Base-by-base conservation (phyloP, 2,329 filamentous ascomycete genomes). In the Lasiodiplodia sp. region DNA sequence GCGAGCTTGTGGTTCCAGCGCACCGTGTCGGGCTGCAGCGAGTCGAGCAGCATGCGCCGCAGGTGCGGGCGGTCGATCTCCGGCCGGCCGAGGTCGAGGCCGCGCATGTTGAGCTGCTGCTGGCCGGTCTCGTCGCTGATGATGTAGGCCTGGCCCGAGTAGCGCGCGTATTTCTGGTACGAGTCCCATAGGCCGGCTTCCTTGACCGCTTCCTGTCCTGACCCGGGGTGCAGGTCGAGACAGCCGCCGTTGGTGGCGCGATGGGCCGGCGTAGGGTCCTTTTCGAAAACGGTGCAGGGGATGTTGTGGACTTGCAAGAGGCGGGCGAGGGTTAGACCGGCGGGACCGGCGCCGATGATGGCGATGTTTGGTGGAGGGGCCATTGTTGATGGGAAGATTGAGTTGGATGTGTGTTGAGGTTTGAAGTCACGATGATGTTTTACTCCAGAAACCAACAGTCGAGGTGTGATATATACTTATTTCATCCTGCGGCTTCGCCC, bases 41-140 rank as follows among this genome's bases (percentile, higher is more conserved):
- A 83, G 25, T 83, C 77, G 21, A 82, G 74, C 10, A 87, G 76
- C 3, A 87, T 76, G 55, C 80, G 72, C 7, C 83, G 78, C 14
- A 87, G 77, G 25, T 78, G 75, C 5, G 77, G 71, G 21, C 86
- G 83, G 73, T 88, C 86, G 69, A 88, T 88, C 73, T 88, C 87
- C 0, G 85, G 85, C 8, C 83, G 79, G 66, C 82, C 79, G 10
- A 66, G 67, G 64, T 67, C 69, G 21, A 34, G 7, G 75, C 12
- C 74, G 60, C 16, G 72, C 21, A 62, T 71, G 11, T 74, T 66
- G 34, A 75, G 72, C 23, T 71, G 67, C 23, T 80, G 25, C 1
- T 8, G 23, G 10, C 23, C 21, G 23, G 51, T 53, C 12, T 44
- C n/a, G 37, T 58, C 56, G 56, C 34, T 21, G 7, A 87, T 76